Base-by-base conservation (phyloP, 1,139 yeast genomes). In the Suhomyces bokatorum region DNA sequence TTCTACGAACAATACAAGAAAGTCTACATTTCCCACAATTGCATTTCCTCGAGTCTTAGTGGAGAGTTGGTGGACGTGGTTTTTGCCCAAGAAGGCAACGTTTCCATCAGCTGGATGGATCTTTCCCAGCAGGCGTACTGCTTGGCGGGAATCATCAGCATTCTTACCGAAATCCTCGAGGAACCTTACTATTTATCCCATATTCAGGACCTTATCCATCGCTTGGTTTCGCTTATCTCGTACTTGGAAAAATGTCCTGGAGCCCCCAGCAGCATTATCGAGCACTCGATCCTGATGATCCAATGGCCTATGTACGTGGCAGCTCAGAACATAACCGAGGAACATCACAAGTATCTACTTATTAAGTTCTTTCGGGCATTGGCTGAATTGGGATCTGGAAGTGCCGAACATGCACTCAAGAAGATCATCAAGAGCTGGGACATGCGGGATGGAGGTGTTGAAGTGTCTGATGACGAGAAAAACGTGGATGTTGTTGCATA, bases 301-400 rank as follows among this genome's bases (percentile, higher is more conserved):
- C 88, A 84, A 56, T 79, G 86, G 77, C 85, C 89, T 4, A 77
- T 83, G 63, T 68, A 77, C 46, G 69, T 81, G 4, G 81, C 85
- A 0, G 91, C 89, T 0, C 52, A 75, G 45, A 78, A 79, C 51
- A 78, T 84, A 43, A 62, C 70, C 27, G 63, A 67, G 17, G 70
- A 69, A 26, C 64, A 65, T 6, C 80, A 83, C 42, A 71, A 78
- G 54, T 54, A 59, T 22, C 55, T 76, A 28, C 75, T 81, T 1
- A 69, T 73, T 48, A 70, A 64, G 45, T 80, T 70, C 49, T 76
- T 81, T 54, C 56, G 64, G n/a, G 54, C 47, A 2, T 46, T 47
- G 39, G 54, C 49, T 26, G 56, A 51, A 7, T 43, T 52, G n/a
- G 66, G 66, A 1, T 52, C 59, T 15, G 64, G 63, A n/a, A 56